Conservation (phyloP, 139 green algal species). For the Dunaliella primolecta region DNA sequence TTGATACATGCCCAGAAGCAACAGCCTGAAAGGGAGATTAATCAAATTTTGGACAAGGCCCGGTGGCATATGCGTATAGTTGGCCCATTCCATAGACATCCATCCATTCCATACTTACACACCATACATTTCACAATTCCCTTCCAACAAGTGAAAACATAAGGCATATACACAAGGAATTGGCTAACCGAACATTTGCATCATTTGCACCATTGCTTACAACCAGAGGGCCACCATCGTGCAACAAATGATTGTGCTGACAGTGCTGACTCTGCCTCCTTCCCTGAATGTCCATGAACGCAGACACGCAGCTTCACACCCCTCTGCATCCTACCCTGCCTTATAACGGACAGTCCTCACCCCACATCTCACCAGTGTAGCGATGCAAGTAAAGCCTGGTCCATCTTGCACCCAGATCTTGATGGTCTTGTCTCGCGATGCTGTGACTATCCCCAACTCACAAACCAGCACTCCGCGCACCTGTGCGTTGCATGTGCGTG, state of each 20-base stretch:
- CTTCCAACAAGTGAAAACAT: too few relatives aligned
- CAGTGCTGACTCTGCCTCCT: background rate
- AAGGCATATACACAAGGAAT: background rate
- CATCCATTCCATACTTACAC: background rate
- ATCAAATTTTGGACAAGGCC: too few relatives aligned
- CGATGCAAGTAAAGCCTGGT: constrained; percentile 22
- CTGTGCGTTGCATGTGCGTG: constrained; percentile 28
- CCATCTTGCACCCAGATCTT: constrained; percentile 54
- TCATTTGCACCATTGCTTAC: background rate
- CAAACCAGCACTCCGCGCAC: constrained; percentile 48
- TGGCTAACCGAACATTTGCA: background rate
- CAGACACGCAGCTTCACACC: too few relatives aligned
- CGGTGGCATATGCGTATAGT: background rate
- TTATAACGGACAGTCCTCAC: background rate
- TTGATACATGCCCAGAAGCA: too few relatives aligned
- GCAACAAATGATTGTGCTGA: background rate
- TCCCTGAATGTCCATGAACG: background rate
- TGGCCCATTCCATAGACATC: too few relatives aligned
- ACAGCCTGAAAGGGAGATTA: too few relatives aligned
- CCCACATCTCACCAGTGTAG: constrained; percentile 23
- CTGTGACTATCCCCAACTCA: constrained; percentile 56
- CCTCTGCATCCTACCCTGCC: background rate
- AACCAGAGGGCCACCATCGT: background rate
- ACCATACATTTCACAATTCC: background rate
- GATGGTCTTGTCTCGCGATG: constrained; percentile 75